Conservation (phyloP, 202 grass and related monocot species). For the Carex sylvatica region DNA sequence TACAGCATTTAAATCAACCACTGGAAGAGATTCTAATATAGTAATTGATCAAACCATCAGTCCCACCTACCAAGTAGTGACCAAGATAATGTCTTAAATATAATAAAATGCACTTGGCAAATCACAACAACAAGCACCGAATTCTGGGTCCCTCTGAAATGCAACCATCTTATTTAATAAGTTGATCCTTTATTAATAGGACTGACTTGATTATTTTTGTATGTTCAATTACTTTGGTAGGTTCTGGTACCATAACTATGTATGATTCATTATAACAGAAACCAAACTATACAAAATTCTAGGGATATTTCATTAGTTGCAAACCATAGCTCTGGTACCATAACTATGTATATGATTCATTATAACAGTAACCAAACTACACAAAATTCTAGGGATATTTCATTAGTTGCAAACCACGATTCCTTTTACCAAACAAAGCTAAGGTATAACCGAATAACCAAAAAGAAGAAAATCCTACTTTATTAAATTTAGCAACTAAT, state of each 20-base stretch:
- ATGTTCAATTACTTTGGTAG: not conserved
- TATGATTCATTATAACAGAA: not conserved
- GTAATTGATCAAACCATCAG: not conserved
- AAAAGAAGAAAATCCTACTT: slow-evolving; percentile 19
- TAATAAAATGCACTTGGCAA: not conserved
- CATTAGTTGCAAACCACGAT: not conserved
- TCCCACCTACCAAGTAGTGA: not conserved
- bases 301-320: not conserved
- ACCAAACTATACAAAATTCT: not conserved
- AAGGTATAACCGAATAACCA: not conserved
- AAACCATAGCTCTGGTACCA: not conserved
- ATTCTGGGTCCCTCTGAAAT: not conserved
- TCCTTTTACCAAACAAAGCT: not conserved
- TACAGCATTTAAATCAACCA: not conserved
- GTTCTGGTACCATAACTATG: not conserved
- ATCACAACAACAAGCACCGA: not conserved
- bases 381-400: slow-evolving; percentile 4
- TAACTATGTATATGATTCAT: not conserved
- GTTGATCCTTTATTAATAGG: not conserved
- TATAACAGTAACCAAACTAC: not conserved
- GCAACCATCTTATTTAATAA: not conserved
- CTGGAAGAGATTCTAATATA: not conserved
- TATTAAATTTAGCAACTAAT: not conserved
- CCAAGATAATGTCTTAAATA: not conserved
- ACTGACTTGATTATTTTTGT: not conserved